A percentile compares a stretch with the other conserved stretches of the same genome.
Conservation (phyloP, 164 flowering plant species). For the Euptelea pleiosperma region DNA sequence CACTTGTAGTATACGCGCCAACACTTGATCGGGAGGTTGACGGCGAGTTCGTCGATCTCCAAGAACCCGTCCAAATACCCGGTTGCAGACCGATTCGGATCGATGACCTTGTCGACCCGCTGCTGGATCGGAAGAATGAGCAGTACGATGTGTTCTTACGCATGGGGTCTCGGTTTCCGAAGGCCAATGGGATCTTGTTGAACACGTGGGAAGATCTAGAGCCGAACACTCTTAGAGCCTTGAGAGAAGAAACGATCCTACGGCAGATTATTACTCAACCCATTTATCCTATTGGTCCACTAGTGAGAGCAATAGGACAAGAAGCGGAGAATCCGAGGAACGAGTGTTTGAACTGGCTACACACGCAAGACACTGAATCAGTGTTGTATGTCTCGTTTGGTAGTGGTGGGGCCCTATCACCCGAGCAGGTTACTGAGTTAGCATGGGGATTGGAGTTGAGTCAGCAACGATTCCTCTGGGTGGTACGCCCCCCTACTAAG, state of each 20-base stretch:
- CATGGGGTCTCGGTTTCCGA: constrained; percentile 11
- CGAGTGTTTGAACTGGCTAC: constrained; percentile 24
- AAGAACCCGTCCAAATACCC: constrained; percentile 27
- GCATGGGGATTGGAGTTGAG: constrained; percentile 32
- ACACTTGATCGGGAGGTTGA: constrained; percentile 17
- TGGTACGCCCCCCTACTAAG: constrained; percentile 8
- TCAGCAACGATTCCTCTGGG: constrained; percentile 21
- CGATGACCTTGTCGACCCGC: constrained; percentile 25
- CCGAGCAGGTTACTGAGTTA: constrained; percentile 24
- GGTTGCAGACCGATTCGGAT: constrained; percentile 38
- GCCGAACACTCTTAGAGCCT: constrained; percentile 16
- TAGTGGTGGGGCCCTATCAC: constrained; percentile 26
- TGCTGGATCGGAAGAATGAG: constrained; percentile 18
- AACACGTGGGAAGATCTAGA: constrained; percentile 49
- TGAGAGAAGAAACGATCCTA: constrained; percentile 16
- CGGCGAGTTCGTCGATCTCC: constrained; percentile 22
- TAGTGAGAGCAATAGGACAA: constrained; percentile 14
- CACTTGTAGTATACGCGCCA: constrained; percentile 22
- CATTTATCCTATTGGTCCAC: constrained; percentile 45
- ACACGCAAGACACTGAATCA: constrained; percentile 30
- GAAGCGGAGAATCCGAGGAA: background rate
- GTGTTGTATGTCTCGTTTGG: constrained; percentile 36
- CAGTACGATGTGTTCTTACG: constrained; percentile 17
- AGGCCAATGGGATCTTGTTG: constrained; percentile 37
- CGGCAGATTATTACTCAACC: constrained; percentile 10